These are phyloP conservation scores for Lathyrus tuberosus DNA, from an alignment of 306 rosid species.

Conservation along the genomic window DNA sequence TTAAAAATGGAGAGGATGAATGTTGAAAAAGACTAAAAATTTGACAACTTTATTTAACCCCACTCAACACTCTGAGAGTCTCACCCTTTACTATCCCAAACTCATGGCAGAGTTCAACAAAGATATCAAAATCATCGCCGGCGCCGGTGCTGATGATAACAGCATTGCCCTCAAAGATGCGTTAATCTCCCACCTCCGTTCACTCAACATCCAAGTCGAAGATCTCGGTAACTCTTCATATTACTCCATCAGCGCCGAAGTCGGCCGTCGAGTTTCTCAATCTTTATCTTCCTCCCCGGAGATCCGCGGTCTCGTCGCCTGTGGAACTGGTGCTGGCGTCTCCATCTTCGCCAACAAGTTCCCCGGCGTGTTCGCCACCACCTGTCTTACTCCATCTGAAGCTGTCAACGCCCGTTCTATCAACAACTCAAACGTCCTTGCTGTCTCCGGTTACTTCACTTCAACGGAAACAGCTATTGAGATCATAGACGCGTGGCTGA, in stretches of 20 bases:
- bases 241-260: conserved; percentile 78
- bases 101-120: too few relatives aligned
- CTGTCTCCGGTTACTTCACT: conserved; percentile 75
- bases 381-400: conserved; percentile 62
- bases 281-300: conserved; percentile 43
- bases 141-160: not conserved
- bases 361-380: conserved; percentile 71
- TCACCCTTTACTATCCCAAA: too few relatives aligned
- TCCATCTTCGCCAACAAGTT: conserved; percentile 86
- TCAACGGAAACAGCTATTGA: conserved; percentile 58
- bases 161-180: conserved; percentile 59
- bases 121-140: not conserved
- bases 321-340: conserved; percentile 90
- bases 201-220: conserved; percentile 69
- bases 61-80: too few relatives aligned
- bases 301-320: conserved; percentile 71
- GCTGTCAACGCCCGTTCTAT: conserved; percentile 78
- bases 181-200: conserved; percentile 63
- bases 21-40: too few relatives aligned
- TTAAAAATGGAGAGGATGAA: too few relatives aligned
- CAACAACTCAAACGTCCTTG: conserved; percentile 90
- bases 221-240: conserved; percentile 46
- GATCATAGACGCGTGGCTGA: conserved; percentile 68
- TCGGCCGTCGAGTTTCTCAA: conserved; percentile 70
- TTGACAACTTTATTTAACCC: too few relatives aligned